Percentiles rank a stretch among this genome's conserved stretches.
phyloP scores from a whole-genome alignment of 192 early-diverging fungal genomes.

The Backusella westeae region DNA sequence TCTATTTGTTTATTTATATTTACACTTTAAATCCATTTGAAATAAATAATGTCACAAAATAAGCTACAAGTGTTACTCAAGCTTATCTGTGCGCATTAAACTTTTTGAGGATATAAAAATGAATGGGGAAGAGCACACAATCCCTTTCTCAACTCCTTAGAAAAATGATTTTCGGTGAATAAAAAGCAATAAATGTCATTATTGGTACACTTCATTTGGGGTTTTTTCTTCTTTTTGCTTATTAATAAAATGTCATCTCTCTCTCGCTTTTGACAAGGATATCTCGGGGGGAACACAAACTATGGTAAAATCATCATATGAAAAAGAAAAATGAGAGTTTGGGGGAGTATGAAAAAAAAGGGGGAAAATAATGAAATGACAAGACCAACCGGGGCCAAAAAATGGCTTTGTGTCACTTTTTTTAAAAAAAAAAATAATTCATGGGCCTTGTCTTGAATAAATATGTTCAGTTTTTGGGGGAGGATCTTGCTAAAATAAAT shows the following conservation, averaged over 20 bases:
- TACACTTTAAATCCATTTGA: background rate
- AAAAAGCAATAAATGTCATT: background rate
- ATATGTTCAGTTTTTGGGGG: background rate
- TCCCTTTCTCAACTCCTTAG: background rate
- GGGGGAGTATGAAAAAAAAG: constrained; percentile 1
- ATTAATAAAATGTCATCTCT: background rate
- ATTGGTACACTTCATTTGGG: background rate
- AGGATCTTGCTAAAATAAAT: too few relatives aligned
- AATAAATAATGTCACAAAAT: constrained; percentile 2
- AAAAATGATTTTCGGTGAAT: background rate
- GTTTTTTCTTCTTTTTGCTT: background rate
- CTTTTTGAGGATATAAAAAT: background rate
- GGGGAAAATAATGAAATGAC: background rate
- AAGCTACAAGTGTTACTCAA: background rate
- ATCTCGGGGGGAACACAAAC: background rate
- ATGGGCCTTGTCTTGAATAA: background rate
- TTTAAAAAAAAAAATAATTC: background rate
- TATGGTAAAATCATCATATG: background rate
- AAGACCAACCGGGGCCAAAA: background rate
- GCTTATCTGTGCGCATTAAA: constrained; percentile 3
- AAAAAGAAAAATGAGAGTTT: background rate
- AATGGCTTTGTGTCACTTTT: background rate
- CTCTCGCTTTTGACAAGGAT: background rate
- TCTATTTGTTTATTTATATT: background rate
- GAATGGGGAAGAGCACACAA: background rate